Evolutionary conservation across 2,329 filamentous ascomycete genomes (phyloP), one percentile per base, ranked within the genome.

Genomic region (Paecilomyces sp.): DNA sequence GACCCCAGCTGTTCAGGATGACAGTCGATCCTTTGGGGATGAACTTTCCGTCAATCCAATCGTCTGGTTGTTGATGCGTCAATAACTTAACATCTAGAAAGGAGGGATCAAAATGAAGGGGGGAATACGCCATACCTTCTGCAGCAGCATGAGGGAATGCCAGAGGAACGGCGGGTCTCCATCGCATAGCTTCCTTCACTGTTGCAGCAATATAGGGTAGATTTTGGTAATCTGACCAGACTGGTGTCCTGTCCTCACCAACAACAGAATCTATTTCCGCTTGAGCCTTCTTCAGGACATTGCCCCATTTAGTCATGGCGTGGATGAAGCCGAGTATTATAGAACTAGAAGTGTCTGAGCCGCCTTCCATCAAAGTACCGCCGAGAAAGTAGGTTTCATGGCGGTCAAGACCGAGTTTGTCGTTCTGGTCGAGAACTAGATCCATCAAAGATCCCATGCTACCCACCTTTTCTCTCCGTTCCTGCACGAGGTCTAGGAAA

Each of bases 111-210:
- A 15, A n/a, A 41, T 2, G 34, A 15, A 13, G n/a, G n/a, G n/a
- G 12, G n/a, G 3, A 41, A 15, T 1, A 25, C 28, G 36, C 30
- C 54, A 34, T 54, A 63, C 68, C 67, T 66, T 70, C 63, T 11
- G 61, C 60, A 3, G 76, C 70, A 0, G 72, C 72, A 62, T 84
- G 82, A 1, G 82, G 82, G 61, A 82, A 77, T n/a, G 77, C 77
- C n/a, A 83, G 77, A 52, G 81, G 79, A 11, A 78, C 77, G 0
- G 83, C 79, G 0, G 82, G 81, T 3, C 82, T 74, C 81, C 83
- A 85, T 2, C 83, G 76, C n/a, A 85, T 69, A 1, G 81, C 77
- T 62, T 87, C 84, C 62, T 85, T 84, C 22, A 84, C 77, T 18
- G 83, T 74, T 0, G 79, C 80, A n/a, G 77, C 74, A 34, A 84